phyloP scores from a whole-genome alignment of 106 monocot genomes.

The Apostasia ramifera region DNA sequence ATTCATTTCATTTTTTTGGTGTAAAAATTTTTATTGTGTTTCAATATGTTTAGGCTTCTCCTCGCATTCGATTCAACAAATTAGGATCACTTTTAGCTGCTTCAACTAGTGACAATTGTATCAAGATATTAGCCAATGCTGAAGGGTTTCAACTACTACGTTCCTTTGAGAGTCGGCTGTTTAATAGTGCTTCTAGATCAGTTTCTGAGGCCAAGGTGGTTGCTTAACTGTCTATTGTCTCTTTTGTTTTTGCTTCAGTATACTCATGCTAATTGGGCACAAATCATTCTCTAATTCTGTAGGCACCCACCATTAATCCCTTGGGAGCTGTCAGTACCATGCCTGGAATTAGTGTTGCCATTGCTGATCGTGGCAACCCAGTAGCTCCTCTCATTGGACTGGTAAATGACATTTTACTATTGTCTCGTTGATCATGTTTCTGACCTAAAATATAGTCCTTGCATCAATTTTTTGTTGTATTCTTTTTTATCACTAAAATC shows the following conservation, averaged over 20 bases:
- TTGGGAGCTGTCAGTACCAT: constrained; percentile 22
- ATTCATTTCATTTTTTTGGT: neutral
- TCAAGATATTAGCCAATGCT: constrained; percentile 35
- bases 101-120: constrained; percentile 22
- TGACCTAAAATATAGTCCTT: neutral
- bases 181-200: constrained; percentile 22
- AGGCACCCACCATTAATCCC: constrained; percentile 22
- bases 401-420: constrained; percentile 9
- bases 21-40: neutral
- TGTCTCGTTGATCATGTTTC: neutral
- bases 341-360: constrained; percentile 26
- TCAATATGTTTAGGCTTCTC: constrained; percentile 16
- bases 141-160: constrained; percentile 21
- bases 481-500: neutral
- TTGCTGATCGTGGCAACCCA: constrained; percentile 25
- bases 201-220: constrained; percentile 35
- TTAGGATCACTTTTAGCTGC: constrained; percentile 27
- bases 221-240: neutral
- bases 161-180: constrained; percentile 11
- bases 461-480: neutral
- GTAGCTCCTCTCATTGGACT: constrained; percentile 21
- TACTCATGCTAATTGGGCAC: neutral
- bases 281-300: constrained; percentile 7
- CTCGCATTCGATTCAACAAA: constrained; percentile 36
- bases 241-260: neutral